These are phyloP conservation scores for Vigna nakashimae DNA, from an alignment of 306 rosid species.

Conservation along the genomic window DNA sequence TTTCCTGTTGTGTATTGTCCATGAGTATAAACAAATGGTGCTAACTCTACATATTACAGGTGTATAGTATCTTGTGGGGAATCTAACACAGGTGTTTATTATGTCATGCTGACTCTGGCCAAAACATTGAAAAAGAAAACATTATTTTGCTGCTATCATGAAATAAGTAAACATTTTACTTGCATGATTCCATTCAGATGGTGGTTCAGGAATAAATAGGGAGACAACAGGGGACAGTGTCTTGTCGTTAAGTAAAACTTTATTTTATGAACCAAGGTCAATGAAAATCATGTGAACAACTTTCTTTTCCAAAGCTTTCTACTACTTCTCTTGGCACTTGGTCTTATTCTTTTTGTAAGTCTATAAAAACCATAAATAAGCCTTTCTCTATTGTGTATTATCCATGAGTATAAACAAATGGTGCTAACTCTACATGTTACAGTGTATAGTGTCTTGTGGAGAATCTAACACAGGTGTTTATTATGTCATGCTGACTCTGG, in stretches of 20 bases:
- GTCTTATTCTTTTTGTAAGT: not conserved
- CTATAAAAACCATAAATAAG: too few relatives aligned
- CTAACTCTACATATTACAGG: slow-evolving; percentile 10
- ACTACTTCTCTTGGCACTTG: not conserved
- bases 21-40: not conserved
- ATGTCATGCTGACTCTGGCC: slow-evolving; percentile 14
- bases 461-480: not conserved
- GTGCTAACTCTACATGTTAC: slow-evolving; percentile 11
- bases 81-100: slow-evolving; percentile 8
- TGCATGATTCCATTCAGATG: not conserved
- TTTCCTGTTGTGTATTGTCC: not conserved
- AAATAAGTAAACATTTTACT: slow-evolving; percentile 14
- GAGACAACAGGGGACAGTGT: not conserved
- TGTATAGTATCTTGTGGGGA: slow-evolving; percentile 3
- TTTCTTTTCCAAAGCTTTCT: slow-evolving; percentile 8
- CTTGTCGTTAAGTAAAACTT: slow-evolving; percentile 1
- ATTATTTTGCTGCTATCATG: not conserved
- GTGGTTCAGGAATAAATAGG: not conserved
- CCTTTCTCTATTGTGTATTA: not conserved
- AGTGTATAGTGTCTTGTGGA: slow-evolving; percentile 11
- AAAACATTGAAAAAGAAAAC: not conserved
- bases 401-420: not conserved
- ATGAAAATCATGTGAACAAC: not conserved
- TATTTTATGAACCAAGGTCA: not conserved
- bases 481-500: slow-evolving; percentile 6